Conservation (phyloP, 1,284 basidiomycete genomes). For the Malassezia arunalokei region DNA sequence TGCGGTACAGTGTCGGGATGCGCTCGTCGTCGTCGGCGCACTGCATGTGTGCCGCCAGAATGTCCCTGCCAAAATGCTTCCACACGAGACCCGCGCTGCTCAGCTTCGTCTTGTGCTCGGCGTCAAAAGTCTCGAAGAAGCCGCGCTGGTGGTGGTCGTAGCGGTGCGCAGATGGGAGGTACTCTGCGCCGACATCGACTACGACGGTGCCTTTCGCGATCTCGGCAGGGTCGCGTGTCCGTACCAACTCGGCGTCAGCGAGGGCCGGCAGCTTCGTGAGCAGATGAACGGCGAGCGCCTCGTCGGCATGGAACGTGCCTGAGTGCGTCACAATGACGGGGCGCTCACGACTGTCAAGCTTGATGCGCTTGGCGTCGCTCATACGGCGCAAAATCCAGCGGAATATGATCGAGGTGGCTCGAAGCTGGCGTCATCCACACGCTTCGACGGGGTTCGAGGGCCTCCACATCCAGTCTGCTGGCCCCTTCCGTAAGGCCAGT, state of each 20-base stretch:
- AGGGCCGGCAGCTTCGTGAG: constrained; percentile 67
- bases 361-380: constrained; percentile 13
- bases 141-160: constrained; percentile 97
- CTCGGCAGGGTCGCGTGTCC: constrained; percentile 63
- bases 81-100: constrained; percentile 76
- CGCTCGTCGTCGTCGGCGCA: constrained; percentile 53
- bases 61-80: constrained; percentile 75
- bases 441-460: constrained; percentile 9
- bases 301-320: constrained; percentile 93
- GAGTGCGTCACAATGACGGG: constrained; percentile 59
- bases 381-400: not conserved
- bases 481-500: not conserved
- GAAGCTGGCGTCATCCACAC: not conserved
- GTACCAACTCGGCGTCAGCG: constrained; percentile 49
- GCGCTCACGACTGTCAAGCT: not conserved
- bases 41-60: constrained; percentile 60
- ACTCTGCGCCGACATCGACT: constrained; percentile 92
- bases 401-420: not conserved
- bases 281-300: constrained; percentile 83
- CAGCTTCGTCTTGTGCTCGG: constrained; percentile 67
- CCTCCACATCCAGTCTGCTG: not conserved
- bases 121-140: constrained; percentile 77
- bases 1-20: constrained; percentile 67
- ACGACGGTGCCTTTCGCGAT: constrained; percentile 82
- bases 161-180: constrained; percentile 63